phyloP scores from a whole-genome alignment of 305 asterid species.

The Fraxinus baroniana region DNA sequence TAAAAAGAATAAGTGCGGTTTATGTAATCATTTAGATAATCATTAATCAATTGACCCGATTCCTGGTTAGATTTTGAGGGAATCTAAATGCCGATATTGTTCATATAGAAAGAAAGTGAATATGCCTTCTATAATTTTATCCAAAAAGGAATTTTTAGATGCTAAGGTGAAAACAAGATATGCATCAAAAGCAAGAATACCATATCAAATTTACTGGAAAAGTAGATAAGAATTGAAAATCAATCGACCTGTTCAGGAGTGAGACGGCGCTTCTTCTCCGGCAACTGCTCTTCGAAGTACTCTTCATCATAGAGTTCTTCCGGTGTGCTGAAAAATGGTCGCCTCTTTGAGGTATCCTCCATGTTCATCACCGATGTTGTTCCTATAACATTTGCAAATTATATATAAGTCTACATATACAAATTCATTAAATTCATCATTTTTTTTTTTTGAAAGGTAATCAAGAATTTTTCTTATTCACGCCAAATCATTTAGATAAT shows the following conservation, averaged over 20 bases:
- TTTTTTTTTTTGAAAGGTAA: no score
- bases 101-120: background rate
- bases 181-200: background rate
- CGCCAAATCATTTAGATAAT: no score
- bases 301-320: slow-evolving; percentile 85
- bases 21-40: no score
- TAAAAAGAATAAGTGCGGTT: no score
- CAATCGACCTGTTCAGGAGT: slow-evolving; percentile 74
- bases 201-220: background rate
- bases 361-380: slow-evolving; percentile 56
- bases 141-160: background rate
- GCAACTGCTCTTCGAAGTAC: slow-evolving; percentile 78
- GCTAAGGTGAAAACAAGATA: background rate
- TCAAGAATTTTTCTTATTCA: no score
- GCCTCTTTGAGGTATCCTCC: slow-evolving; percentile 65
- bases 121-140: background rate
- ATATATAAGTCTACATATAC: background rate
- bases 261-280: slow-evolving; percentile 97
- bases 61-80: background rate
- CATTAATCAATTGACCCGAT: background rate
- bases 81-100: background rate
- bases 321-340: slow-evolving; percentile 68
- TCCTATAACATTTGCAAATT: slow-evolving; percentile 35
- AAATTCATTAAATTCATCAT: background rate
- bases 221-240: background rate